These are phyloP conservation scores for Trifolium fragiferum DNA, from an alignment of 306 rosid genomes.

Conservation along the genomic window DNA sequence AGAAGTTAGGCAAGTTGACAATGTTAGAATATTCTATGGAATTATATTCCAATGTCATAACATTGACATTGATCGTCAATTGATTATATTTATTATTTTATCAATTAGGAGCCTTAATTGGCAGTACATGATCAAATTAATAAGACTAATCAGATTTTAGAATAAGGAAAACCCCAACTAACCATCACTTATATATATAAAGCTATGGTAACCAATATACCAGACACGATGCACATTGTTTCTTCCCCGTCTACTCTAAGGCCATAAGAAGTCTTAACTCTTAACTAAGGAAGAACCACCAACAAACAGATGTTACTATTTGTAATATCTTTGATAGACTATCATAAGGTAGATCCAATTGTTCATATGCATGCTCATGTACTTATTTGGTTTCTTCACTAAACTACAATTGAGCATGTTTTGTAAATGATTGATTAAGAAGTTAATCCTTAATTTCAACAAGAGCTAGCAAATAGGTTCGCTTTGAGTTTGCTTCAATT, in stretches of 20 bases:
- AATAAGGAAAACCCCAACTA: no score
- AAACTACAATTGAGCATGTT: no score
- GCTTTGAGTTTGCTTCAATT: not conserved
- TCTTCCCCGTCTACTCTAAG: not conserved
- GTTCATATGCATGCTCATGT: not conserved
- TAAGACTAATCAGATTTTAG: not conserved
- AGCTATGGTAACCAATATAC: not conserved
- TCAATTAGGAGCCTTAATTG: no score
- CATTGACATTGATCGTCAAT: no score
- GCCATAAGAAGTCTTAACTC: not conserved
- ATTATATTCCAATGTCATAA: no score
- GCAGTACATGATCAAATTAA: not conserved
- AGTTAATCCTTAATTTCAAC: no score
- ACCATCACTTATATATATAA: no score
- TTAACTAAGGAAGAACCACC: not conserved
- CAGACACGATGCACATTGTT: not conserved
- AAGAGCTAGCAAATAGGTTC: not conserved
- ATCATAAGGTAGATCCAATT: not conserved
- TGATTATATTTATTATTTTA: no score
- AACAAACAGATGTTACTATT: not conserved
- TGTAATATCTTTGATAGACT: not conserved
- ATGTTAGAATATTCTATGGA: no score
- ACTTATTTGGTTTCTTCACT: not conserved
- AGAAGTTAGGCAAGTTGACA: no score
- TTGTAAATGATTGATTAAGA: no score